Conservation (phyloP, 805 yeast species). For the Myxozyma lipomycoides region DNA sequence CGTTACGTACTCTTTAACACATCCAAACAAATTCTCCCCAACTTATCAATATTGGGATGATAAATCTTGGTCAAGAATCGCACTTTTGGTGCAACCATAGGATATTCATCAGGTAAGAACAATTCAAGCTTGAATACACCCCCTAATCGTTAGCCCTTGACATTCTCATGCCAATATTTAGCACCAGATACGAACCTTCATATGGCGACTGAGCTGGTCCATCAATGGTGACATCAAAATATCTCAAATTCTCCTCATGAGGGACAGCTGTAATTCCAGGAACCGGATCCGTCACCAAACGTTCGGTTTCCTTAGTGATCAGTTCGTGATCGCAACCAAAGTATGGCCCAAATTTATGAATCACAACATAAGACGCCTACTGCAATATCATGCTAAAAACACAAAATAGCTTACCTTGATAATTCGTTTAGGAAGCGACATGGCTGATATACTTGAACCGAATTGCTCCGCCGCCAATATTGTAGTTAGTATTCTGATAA, state of each 20-base stretch:
- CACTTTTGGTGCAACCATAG: slow-evolving; percentile 83
- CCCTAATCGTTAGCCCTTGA: background rate
- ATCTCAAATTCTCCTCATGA: slow-evolving; percentile 88
- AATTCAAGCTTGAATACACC: slow-evolving; percentile 77
- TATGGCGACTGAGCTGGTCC: slow-evolving; percentile 93
- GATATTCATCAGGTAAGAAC: slow-evolving; percentile 93
- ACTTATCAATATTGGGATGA: slow-evolving; percentile 92
- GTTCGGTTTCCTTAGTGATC: slow-evolving; percentile 95
- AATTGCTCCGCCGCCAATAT: no score
- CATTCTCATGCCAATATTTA: background rate
- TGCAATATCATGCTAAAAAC: background rate
- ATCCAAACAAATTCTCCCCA: slow-evolving; percentile 93
- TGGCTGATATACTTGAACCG: background rate
- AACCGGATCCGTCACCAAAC: slow-evolving; percentile 88
- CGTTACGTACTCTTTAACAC: slow-evolving; percentile 59
- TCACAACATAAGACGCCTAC: background rate
- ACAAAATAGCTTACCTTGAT: slow-evolving; percentile 55
- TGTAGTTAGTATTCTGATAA: no score
- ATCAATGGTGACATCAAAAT: slow-evolving; percentile 84
- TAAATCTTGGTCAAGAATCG: slow-evolving; percentile 90
- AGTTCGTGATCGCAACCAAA: background rate
- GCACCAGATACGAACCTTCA: slow-evolving; percentile 50
- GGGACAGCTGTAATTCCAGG: slow-evolving; percentile 94
- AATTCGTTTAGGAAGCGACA: slow-evolving; percentile 75
- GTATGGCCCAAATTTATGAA: background rate